Evolutionary conservation across 83 land plant species (phyloP).

Genomic region (Picea abies): DNA sequence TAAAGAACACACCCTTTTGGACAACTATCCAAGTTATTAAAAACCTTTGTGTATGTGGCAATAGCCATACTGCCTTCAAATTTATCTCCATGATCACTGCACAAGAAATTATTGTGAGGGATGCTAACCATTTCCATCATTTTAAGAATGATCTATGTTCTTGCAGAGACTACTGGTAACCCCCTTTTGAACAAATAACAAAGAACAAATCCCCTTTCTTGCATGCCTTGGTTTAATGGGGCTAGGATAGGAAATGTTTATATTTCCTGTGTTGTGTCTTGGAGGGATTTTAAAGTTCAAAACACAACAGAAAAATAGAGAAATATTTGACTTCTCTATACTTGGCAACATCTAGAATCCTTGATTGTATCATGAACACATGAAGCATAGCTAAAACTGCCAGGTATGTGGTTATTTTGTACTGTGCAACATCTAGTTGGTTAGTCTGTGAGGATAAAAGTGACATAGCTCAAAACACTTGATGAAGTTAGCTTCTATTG

Average conservation of each 20-base stretch:
- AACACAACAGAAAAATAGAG: neutral
- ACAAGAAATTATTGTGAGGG: slow-evolving; percentile 25
- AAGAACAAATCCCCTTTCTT: neutral
- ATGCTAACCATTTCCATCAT: slow-evolving; percentile 29
- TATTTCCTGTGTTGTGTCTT: no score
- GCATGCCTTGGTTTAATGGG: neutral
- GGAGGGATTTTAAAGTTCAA: neutral
- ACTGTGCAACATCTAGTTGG: neutral
- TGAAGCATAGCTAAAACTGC: slow-evolving; percentile 8
- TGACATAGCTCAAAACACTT: neutral
- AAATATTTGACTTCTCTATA: neutral
- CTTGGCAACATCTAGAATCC: neutral
- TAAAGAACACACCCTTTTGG: neutral
- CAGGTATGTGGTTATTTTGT: no score
- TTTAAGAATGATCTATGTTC: slow-evolving; percentile 29
- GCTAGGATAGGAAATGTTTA: no score
- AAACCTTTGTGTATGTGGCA: slow-evolving; percentile 31
- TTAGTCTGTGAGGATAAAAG: neutral
- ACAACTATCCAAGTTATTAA: slow-evolving; percentile 23
- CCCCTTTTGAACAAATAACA: neutral
- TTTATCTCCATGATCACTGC: slow-evolving; percentile 15
- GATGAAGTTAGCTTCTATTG: neutral
- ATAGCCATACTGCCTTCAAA: slow-evolving; percentile 27
- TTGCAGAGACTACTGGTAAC: slow-evolving; percentile 28
- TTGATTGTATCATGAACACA: neutral